Base-by-base conservation (phyloP, 1,139 yeast genomes). In the Meyerozyma carpophila region DNA sequence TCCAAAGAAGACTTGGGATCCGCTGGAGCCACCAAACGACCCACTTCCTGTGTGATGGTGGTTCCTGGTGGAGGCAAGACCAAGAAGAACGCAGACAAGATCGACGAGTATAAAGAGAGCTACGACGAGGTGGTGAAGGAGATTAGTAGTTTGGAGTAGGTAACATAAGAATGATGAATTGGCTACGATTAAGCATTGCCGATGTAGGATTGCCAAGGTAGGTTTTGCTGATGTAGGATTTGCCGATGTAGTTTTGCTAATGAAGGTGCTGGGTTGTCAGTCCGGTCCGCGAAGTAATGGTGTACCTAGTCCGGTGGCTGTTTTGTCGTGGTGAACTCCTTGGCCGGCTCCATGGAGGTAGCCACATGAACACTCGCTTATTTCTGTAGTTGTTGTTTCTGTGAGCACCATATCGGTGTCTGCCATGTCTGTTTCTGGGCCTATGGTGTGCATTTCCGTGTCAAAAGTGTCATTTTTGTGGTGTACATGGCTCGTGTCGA, bases 11-110 rank as follows among this genome's bases (percentile, higher is more conserved):
- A 93, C 62, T 79, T 94, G 55, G 99, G 99, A 34, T 85, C 95
- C 51, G 98, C 99, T 28, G 98, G 98, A 61, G 96, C 97, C 50
- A 93, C 98, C 49, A 93, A 93, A 75, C 84, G 99, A 76, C 98
- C 98, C 56, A 94, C 99, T 32, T 89, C 97, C 37, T 91, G 96
- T 66, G 96, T 94, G 40, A 89, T 94, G 91, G 79, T 94, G 58
- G 95, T 91, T 44, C 98, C 98, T 58, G 96, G 96, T 46, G 95
- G 96, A 47, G 93, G 93, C 47, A 87, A 88, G 71, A 77, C 84
- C 60, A 83, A 82, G 70, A 86, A 84, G 70, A 84, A 82, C 58
- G 77, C 79, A 44, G 89, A 85, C 58, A 86, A 88, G 59, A 77
- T 82, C 47, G 93, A 84, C 57, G 98, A 93, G 62, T 94, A 93